phyloP scores from a whole-genome alignment of 768 basidiomycete species.

The Lyophyllum semitale region DNA sequence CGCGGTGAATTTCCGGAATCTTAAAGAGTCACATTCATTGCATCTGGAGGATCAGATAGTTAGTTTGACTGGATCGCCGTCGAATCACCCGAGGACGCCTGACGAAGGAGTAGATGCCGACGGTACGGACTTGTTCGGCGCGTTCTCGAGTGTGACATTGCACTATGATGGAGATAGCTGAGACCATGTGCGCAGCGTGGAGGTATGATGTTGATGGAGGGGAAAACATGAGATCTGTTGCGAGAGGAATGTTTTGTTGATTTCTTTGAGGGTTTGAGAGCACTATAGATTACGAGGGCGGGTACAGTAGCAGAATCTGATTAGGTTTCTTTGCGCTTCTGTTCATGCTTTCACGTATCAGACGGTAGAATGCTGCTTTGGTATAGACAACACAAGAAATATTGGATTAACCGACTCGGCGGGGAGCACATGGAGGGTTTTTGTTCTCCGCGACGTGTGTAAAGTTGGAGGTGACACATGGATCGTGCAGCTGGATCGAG shows the following conservation, averaged over 20 bases:
- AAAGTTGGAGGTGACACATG: conserved; percentile 15
- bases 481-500: conserved; percentile 16
- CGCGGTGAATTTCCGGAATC: conserved; percentile 85
- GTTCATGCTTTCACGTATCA: neutral
- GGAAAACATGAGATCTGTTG: conserved; percentile 12
- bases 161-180: conserved; percentile 75
- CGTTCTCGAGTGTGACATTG: conserved; percentile 88
- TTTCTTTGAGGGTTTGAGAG: conserved; percentile 2
- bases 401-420: conserved; percentile 1
- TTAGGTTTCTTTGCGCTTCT: neutral
- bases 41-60: conserved; percentile 76
- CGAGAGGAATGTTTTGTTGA: conserved; percentile 2
- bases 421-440: conserved; percentile 1
- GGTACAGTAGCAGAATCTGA: neutral
- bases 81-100: conserved; percentile 36
- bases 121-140: conserved; percentile 76
- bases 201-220: conserved; percentile 10
- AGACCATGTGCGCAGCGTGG: conserved; percentile 14
- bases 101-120: conserved; percentile 34
- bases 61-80: conserved; percentile 31
- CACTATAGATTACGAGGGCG: conserved; percentile 2
- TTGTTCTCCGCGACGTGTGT: conserved; percentile 27
- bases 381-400: neutral
- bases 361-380: neutral
- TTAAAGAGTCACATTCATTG: conserved; percentile 89